These are phyloP conservation scores for Colletotrichum cordylinicola DNA, from an alignment of 2,329 filamentous ascomycete species.

Conservation along the genomic window DNA sequence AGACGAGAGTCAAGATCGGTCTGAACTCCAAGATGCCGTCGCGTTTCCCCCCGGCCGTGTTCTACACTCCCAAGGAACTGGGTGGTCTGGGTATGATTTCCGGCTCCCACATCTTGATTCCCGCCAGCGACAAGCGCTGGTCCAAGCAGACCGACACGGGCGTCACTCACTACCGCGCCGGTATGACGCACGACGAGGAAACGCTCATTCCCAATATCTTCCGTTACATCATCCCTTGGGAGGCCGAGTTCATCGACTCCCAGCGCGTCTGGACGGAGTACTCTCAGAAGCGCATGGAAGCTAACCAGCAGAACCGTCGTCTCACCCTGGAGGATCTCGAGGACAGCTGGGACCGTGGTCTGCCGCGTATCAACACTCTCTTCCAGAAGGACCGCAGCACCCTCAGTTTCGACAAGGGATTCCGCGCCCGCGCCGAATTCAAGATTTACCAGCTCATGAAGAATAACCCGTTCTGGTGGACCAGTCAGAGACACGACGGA, in stretches of 20 bases:
- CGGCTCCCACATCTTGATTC: slow-evolving; percentile 96
- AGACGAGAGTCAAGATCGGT: slow-evolving; percentile 98
- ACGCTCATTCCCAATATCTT: slow-evolving; percentile 99
- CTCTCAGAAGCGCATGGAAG: slow-evolving; percentile 95
- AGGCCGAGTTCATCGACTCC: slow-evolving; percentile 98
- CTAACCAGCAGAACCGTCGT: slow-evolving; percentile 94
- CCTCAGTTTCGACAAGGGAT: slow-evolving; percentile 97
- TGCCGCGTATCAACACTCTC: slow-evolving; percentile 96
- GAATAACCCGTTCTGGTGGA: slow-evolving; percentile 99
- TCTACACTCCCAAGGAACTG: slow-evolving; percentile 97
- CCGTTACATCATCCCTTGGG: slow-evolving; percentile 99
- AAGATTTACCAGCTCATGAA: slow-evolving; percentile 99
- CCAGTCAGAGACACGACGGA: slow-evolving; percentile 93
- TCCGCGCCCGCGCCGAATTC: slow-evolving; percentile 93
- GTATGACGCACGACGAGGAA: slow-evolving; percentile 98
- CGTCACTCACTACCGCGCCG: slow-evolving; percentile 94
- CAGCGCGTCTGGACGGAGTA: slow-evolving; percentile 99
- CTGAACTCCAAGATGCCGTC: slow-evolving; percentile 99
- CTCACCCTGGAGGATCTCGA: slow-evolving; percentile 95
- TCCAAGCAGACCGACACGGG: slow-evolving; percentile 97
- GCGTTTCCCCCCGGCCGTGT: slow-evolving; percentile 96
- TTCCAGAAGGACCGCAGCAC: slow-evolving; percentile 99
- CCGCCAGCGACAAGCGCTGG: slow-evolving; percentile 97
- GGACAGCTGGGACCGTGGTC: slow-evolving; percentile 96
- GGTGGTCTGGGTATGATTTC: slow-evolving; percentile 99